These are phyloP conservation scores for Excoecaria agallocha DNA, from an alignment of 345 rosid species.

Conservation along the genomic window DNA sequence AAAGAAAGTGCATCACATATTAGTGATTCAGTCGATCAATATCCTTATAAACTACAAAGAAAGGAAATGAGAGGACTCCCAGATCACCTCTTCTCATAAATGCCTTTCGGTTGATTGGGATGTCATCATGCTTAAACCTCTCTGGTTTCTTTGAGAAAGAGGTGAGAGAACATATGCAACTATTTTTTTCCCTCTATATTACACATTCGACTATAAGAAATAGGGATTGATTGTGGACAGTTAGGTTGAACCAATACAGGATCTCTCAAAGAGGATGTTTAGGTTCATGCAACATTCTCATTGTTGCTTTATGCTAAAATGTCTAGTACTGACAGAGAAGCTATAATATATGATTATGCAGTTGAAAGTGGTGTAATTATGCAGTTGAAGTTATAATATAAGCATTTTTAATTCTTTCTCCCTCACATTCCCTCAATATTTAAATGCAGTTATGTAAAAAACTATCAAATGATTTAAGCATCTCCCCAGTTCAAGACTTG, in stretches of 20 bases:
- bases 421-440: neutral
- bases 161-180: conserved; percentile 38
- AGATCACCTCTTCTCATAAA: conserved; percentile 60
- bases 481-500: conserved; percentile 34
- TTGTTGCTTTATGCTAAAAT: too few relatives aligned
- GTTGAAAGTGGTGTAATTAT: conserved; percentile 74
- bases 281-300: conserved; percentile 40
- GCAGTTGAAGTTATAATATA: too few relatives aligned
- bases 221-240: neutral
- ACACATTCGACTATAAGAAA: neutral
- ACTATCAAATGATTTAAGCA: conserved; percentile 63
- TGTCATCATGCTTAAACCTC: conserved; percentile 91
- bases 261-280: conserved; percentile 83
- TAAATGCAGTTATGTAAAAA: conserved; percentile 72
- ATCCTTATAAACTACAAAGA: too few relatives aligned
- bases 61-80: conserved; percentile 50
- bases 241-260: conserved; percentile 34
- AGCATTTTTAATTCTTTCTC: neutral
- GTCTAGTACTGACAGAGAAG: neutral
- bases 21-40: neutral
- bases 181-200: neutral
- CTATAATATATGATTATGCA: conserved; percentile 13
- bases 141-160: conserved; percentile 92
- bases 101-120: conserved; percentile 92
- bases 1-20: neutral